Evolutionary conservation across 805 yeast species (phyloP).

Genomic region (Suhomyces prunicola): DNA sequence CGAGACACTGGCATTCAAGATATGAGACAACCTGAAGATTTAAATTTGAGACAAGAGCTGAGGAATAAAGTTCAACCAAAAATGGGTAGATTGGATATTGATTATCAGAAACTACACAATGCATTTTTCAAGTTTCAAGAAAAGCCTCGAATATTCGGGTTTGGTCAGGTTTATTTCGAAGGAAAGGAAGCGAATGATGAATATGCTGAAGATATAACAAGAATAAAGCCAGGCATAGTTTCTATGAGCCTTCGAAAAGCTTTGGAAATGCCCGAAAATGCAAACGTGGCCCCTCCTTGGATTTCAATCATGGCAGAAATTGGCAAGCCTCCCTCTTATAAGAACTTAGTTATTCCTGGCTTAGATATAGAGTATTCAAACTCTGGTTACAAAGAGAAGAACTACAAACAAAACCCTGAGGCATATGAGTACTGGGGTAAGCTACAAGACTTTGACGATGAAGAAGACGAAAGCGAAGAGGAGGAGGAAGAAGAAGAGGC

Average conservation of each 20-base stretch:
- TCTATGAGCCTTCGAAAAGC: conserved; percentile 65
- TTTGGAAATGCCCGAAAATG: conserved; percentile 56
- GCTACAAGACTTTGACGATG: conserved; percentile 44
- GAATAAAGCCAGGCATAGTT: conserved; percentile 64
- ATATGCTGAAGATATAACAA: conserved; percentile 26
- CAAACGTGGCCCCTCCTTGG: conserved; percentile 73
- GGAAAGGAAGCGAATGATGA: conserved; percentile 59
- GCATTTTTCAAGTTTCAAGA: conserved; percentile 84
- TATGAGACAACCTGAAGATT: conserved; percentile 66
- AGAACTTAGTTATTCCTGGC: conserved; percentile 56
- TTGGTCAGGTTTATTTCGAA: conserved; percentile 80
- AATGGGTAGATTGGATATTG: conserved; percentile 81
- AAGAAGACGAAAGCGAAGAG: conserved; percentile 52
- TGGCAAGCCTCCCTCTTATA: conserved; percentile 86
- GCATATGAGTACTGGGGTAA: conserved; percentile 32
- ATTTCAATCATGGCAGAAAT: conserved; percentile 57
- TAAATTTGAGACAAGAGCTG: conserved; percentile 65
- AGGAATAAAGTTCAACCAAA: conserved; percentile 88
- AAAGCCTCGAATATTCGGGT: conserved; percentile 62
- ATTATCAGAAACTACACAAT: conserved; percentile 74
- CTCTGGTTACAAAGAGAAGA: conserved; percentile 28
- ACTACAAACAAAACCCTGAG: conserved; percentile 4
- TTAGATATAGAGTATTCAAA: conserved; percentile 36
- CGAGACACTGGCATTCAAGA: conserved; percentile 80
- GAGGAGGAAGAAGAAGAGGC: conserved; percentile 36